Evolutionary conservation across 1,284 basidiomycete genomes (phyloP).

Genomic region (Puccinia coronata): DNA sequence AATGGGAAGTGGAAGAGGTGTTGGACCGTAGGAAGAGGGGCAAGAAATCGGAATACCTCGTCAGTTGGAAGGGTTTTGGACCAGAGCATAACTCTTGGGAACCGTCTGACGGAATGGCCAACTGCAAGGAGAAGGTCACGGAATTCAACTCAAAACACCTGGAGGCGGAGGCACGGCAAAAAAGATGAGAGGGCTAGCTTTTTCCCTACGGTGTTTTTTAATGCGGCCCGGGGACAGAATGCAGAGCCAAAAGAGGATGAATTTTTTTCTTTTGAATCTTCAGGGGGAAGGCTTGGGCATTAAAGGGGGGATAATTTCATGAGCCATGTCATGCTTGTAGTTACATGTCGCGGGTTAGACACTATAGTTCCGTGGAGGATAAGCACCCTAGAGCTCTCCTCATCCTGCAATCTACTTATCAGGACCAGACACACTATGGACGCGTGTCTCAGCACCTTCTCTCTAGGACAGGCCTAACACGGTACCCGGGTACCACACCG

Average conservation of each 20-base stretch:
- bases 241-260: constrained; percentile 8
- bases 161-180: not conserved
- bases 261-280: not conserved
- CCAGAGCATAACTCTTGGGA: not conserved
- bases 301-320: too few relatives aligned
- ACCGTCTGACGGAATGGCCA: not conserved
- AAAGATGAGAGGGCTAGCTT: not conserved
- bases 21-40: not conserved
- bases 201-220: not conserved
- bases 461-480: too few relatives aligned
- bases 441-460: too few relatives aligned
- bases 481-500: too few relatives aligned
- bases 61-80: not conserved
- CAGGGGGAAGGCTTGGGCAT: too few relatives aligned
- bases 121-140: not conserved
- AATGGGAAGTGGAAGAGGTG: constrained; percentile 10
- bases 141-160: not conserved
- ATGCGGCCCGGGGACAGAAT: not conserved
- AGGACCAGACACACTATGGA: too few relatives aligned
- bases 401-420: too few relatives aligned
- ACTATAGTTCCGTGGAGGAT: too few relatives aligned
- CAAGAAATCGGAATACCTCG: not conserved
- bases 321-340: not conserved
- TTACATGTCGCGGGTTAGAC: too few relatives aligned
- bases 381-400: too few relatives aligned